A percentile compares a stretch with the other conserved stretches of the same genome.
Conservation (phyloP, 164 flowering plant genomes). For the Protea cynaroides region DNA sequence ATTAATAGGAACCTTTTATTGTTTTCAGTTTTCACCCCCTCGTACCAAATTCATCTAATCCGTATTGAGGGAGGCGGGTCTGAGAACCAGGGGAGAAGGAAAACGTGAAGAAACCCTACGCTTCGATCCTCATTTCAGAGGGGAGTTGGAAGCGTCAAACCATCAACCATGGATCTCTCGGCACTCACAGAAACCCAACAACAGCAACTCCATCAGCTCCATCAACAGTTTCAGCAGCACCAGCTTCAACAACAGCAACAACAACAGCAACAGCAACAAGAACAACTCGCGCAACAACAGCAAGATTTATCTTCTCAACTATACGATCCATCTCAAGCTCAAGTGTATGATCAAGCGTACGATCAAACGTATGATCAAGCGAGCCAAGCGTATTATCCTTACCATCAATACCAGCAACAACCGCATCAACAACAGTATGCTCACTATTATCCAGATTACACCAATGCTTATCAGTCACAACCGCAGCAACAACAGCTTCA, state of each 20-base stretch:
- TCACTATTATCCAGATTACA: conserved; percentile 21
- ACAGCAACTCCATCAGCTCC: conserved; percentile 21
- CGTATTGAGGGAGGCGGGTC: no score
- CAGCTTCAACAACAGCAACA: conserved; percentile 19
- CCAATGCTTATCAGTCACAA: conserved; percentile 9
- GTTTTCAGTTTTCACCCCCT: no score
- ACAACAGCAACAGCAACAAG: conserved; percentile 15
- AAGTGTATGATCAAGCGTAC: no score
- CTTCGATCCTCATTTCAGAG: no score
- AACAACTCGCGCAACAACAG: conserved; percentile 8
- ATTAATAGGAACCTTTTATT: no score
- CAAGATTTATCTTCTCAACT: conserved; percentile 16
- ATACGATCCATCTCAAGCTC: conserved; percentile 26
- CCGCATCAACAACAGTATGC: conserved; percentile 20
- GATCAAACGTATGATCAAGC: conserved; percentile 23
- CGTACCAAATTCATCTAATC: no score
- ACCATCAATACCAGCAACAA: conserved; percentile 7
- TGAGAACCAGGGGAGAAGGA: neutral
- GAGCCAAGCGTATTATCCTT: conserved; percentile 16
- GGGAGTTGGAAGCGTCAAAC: no score
- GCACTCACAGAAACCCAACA: conserved; percentile 25
- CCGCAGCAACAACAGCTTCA: conserved; percentile 1
- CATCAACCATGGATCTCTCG: conserved; percentile 29
- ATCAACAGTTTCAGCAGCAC: conserved; percentile 17
- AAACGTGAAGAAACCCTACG: neutral